Evolutionary conservation across 306 rosid genomes (phyloP), one percentile per base, ranked within the genome.

Genomic region (Nissolia schottii): DNA sequence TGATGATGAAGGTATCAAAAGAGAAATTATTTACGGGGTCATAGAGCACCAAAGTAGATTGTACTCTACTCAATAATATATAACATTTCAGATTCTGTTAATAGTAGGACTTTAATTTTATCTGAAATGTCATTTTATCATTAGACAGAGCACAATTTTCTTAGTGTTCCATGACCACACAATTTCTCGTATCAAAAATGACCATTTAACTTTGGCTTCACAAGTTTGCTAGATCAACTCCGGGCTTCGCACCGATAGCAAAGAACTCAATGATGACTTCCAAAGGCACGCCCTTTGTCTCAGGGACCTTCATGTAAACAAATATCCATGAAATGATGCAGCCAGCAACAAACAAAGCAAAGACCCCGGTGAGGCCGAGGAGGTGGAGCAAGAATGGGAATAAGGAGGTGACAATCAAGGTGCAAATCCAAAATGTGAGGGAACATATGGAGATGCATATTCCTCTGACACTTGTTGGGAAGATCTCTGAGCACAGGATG

Each of bases 221-320:
- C 1, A 57, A 1, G 0, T 15, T 13, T 25, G 60, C 24, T 24
- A 2, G 40, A 64, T 54, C 66, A 58, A 48, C 28, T 43, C 79
- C 66, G 29, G 75, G 87, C 31, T 67, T 87, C 0, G 82, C 69
- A 53, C 87, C 88, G 23, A 85, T 55, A 35, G 89, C 81, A 15
- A 87, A 87, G 59, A 87, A 85, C 81, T 90, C 96, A 37, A 69
- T 84, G 1, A 90, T 87, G 58, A 90, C 91, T 84, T 90, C 96
- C 2, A 86, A 68, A 60, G 93, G 91, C 96, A 90, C 87, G 59
- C 91, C 96, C 58, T 86, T 90, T 0, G 96, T 87, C 67, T 90
- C 93, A 13, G 96, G 91, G 32, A 86, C 93, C 63, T 87, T 90
- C 45, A 80, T 58, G 87, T 58, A 87, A 5, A 90, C 87, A 68